Percentiles rank a stretch among this genome's conserved stretches.
Conservation (phyloP, 306 rosid genomes). For the Gleditsia sinensis region DNA sequence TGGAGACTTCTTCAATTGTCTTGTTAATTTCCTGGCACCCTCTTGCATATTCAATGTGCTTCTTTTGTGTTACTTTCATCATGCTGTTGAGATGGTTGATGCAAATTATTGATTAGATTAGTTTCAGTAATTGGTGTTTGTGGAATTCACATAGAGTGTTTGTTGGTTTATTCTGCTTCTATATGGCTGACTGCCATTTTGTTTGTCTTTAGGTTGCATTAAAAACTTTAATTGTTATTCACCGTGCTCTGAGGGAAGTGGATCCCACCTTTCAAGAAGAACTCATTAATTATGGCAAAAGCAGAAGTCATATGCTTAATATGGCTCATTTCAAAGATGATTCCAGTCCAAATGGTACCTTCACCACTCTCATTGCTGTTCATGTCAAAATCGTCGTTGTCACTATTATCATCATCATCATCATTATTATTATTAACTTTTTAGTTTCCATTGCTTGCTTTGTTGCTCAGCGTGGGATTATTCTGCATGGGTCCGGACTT, state of each 20-base stretch:
- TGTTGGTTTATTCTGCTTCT: slow-evolving; percentile 17
- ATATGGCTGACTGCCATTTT: slow-evolving; percentile 37
- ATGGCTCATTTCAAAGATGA: slow-evolving; percentile 98
- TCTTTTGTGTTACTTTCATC: background rate
- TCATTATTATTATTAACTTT: slow-evolving; percentile 11
- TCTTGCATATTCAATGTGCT: background rate
- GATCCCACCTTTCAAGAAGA: slow-evolving; percentile 99
- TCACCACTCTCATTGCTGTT: slow-evolving; percentile 10
- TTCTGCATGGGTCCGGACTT: slow-evolving; percentile 94
- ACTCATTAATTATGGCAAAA: slow-evolving; percentile 93
- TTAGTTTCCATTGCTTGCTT: slow-evolving; percentile 31
- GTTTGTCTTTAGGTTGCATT: slow-evolving; percentile 73
- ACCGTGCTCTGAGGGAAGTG: slow-evolving; percentile 98
- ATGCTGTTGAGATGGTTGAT: background rate
- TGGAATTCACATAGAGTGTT: background rate
- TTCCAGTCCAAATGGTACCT: slow-evolving; percentile 95
- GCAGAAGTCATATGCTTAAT: slow-evolving; percentile 98
- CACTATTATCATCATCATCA: too few relatives aligned
- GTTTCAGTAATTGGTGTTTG: slow-evolving; percentile 1
- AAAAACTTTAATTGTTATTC: slow-evolving; percentile 91
- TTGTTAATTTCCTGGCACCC: slow-evolving; percentile 8
- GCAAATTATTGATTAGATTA: background rate
- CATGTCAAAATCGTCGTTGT: too few relatives aligned
- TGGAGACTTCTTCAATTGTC: background rate
- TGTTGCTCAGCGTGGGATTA: slow-evolving; percentile 89